These are phyloP conservation scores for Corylus americana DNA, from an alignment of 306 rosid species.

Conservation along the genomic window DNA sequence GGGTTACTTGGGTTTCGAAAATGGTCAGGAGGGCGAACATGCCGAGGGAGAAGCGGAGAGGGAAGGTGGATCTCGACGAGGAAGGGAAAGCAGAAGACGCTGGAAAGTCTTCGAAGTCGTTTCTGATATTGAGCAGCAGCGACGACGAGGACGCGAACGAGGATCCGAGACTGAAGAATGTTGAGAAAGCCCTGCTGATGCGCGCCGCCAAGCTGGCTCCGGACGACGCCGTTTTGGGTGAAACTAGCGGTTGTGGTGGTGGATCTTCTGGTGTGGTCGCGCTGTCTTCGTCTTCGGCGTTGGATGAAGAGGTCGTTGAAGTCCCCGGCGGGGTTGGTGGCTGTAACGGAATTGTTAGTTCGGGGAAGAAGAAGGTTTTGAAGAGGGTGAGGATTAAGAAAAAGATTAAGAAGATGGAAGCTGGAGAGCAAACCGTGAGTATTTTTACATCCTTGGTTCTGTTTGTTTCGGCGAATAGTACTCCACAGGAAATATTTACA, in stretches of 20 bases:
- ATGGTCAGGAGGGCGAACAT: slow-evolving; percentile 41
- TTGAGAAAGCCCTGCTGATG: slow-evolving; percentile 54
- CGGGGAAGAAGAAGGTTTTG: slow-evolving; percentile 17
- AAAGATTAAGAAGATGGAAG: slow-evolving; percentile 36
- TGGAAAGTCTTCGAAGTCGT: slow-evolving; percentile 22
- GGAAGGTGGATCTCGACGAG: slow-evolving; percentile 36
- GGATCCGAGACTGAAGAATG: slow-evolving; percentile 68
- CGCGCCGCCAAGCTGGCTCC: slow-evolving; percentile 42
- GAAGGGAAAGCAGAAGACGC: slow-evolving; percentile 26
- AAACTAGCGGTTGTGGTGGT: background rate
- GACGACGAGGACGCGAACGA: slow-evolving; percentile 78
- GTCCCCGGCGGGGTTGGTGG: slow-evolving; percentile 3
- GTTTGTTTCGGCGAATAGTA: background rate
- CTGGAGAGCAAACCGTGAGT: slow-evolving; percentile 50
- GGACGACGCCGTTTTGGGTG: slow-evolving; percentile 10
- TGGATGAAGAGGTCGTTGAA: slow-evolving; percentile 7
- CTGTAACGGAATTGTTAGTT: slow-evolving; percentile 2
- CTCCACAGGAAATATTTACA: background rate
- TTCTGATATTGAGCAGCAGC: slow-evolving; percentile 26
- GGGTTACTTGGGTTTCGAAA: background rate
- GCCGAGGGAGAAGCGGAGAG: slow-evolving; percentile 33
- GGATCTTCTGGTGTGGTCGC: slow-evolving; percentile 6
- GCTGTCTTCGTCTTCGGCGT: slow-evolving; percentile 21
- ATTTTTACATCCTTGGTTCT: background rate
- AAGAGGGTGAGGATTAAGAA: slow-evolving; percentile 32